Base-by-base conservation (phyloP, 2,329 filamentous ascomycete species). In the Paracamarosporium sp. region DNA sequence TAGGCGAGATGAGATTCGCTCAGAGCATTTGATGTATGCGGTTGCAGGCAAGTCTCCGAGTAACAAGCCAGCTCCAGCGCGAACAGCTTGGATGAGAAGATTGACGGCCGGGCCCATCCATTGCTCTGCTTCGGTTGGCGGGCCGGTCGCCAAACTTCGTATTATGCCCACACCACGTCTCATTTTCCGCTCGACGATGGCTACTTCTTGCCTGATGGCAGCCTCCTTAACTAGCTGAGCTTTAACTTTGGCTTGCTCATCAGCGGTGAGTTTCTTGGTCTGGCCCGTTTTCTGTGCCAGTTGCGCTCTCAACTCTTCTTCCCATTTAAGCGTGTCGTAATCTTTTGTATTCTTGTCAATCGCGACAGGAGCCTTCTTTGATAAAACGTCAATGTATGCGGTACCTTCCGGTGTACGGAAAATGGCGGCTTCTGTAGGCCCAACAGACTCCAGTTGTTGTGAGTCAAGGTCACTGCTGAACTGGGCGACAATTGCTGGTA, bases 271-370 rank as follows among this genome's bases (percentile, higher is more conserved):
- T 78, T 97, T 99, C 80, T 93, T 94, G 67, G 92, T 88, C 59
- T 91, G 87, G 1, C 94, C 94, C 76, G 94, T 97, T 81, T 98
- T 99, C 72, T 91, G 85, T n/a, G 93, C 93, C 38, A 99, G 79
- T 68, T 97, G 92, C 36, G 87, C 85, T 56, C 93, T 85, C 7
- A 99, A 83, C 63, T 99, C 95, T 74, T 94, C 90, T 77, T 99
- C 95, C 95, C 96, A 99, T 77, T 97, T 97, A 38, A 97, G 78
- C 1, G 92, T 96, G 67, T 99, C 92, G 68, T 97, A 97, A 73
- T 98, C 95, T 75, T 96, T 97, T 47, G 87, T 89, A 69, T 92
- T 97, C 79, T 97, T 98, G 78, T 93, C 90, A 3, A 92, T 88
- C 2, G 90, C 80, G 35, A 86, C 86, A 57, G 87, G 86, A 1